Percentiles rank a stretch among this genome's conserved stretches.
Conservation (phyloP, 192 early-diverging fungal genomes). For the Umbelopsis vinacea region DNA sequence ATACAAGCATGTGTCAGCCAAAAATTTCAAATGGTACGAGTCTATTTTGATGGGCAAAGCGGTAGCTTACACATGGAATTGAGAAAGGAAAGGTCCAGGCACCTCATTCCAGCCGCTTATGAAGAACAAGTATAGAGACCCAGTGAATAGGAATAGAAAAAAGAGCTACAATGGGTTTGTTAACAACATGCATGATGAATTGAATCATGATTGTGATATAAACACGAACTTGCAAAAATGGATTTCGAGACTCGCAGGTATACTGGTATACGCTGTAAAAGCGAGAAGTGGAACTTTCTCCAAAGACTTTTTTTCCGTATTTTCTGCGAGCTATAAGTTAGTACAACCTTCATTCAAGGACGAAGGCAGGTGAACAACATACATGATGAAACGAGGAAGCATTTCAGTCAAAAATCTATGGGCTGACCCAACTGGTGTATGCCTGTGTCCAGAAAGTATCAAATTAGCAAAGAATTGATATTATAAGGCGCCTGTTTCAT, state of each 20-base stretch:
- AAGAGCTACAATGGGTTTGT: slow-evolving; percentile 30
- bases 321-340: not conserved
- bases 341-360: not conserved
- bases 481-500: not conserved
- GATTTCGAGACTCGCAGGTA: slow-evolving; percentile 40
- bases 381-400: slow-evolving; percentile 26
- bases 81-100: slow-evolving; percentile 38
- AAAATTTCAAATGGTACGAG: too few relatives aligned
- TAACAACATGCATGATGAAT: not conserved
- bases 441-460: slow-evolving; percentile 10
- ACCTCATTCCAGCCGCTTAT: slow-evolving; percentile 35
- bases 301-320: slow-evolving; percentile 20
- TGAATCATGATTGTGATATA: not conserved
- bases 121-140: slow-evolving; percentile 30
- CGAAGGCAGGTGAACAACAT: not conserved
- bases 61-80: slow-evolving; percentile 38
- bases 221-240: slow-evolving; percentile 39
- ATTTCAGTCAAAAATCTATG: slow-evolving; percentile 26
- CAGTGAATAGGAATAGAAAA: slow-evolving; percentile 32
- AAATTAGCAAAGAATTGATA: not conserved
- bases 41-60: too few relatives aligned
- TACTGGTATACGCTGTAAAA: slow-evolving; percentile 21
- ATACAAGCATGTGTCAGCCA: not conserved
- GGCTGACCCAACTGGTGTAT: slow-evolving; percentile 30
- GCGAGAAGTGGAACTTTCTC: slow-evolving; percentile 7